These are phyloP conservation scores for Wickerhamiella shivajii DNA, from an alignment of 805 yeast genomes.

Conservation along the genomic window DNA sequence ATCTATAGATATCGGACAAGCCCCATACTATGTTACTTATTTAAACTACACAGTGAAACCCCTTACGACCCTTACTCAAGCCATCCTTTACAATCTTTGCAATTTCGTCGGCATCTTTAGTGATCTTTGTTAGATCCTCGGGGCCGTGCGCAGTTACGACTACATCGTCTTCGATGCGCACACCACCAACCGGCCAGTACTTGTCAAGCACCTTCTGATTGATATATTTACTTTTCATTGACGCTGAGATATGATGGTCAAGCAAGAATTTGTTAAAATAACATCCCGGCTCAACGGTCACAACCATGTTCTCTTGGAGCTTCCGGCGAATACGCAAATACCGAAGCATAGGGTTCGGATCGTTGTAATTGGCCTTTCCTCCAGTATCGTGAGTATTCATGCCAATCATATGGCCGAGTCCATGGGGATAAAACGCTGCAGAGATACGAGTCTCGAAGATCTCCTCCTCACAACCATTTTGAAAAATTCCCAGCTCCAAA, in stretches of 20 bases:
- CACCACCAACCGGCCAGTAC: slow-evolving; percentile 91
- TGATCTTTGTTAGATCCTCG: slow-evolving; percentile 69
- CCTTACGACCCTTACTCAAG: slow-evolving; percentile 37
- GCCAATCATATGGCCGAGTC: slow-evolving; percentile 86
- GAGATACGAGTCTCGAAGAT: slow-evolving; percentile 57
- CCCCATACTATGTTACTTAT: too few relatives aligned
- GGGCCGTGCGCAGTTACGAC: slow-evolving; percentile 61
- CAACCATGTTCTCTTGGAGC: slow-evolving; percentile 62
- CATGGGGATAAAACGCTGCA: slow-evolving; percentile 84
- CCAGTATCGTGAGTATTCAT: slow-evolving; percentile 96
- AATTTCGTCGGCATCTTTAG: slow-evolving; percentile 76
- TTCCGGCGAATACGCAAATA: slow-evolving; percentile 71
- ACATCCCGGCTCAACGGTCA: slow-evolving; percentile 91
- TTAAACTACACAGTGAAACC: slow-evolving; percentile 45
- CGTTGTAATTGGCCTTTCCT: slow-evolving; percentile 74
- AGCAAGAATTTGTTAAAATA: slow-evolving; percentile 78
- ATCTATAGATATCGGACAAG: neutral
- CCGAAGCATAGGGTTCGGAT: slow-evolving; percentile 58
- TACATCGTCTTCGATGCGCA: slow-evolving; percentile 88
- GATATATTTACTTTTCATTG: slow-evolving; percentile 40
- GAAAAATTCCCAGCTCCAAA: slow-evolving; percentile 61
- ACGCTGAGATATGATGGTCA: slow-evolving; percentile 33
- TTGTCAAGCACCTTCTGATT: slow-evolving; percentile 51
- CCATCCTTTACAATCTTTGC: slow-evolving; percentile 63
- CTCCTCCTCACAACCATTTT: slow-evolving; percentile 41